phyloP scores from a whole-genome alignment of 768 basidiomycete species.

The Pleurotus djamor region DNA sequence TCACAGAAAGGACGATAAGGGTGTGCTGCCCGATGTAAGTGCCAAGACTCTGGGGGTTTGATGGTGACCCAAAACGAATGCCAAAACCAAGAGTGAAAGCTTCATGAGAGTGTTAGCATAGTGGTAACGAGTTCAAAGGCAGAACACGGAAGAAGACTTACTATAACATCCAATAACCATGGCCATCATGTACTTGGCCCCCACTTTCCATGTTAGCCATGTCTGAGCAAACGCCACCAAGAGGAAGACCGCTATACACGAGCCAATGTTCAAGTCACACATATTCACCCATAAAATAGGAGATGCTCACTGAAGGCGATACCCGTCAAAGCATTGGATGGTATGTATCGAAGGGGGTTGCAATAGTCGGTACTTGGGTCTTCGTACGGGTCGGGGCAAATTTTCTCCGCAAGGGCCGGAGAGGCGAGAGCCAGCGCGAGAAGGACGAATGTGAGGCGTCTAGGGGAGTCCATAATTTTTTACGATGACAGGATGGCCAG shows the following conservation, averaged over 20 bases:
- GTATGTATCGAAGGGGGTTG: conserved; percentile 41
- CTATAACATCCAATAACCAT: conserved; percentile 43
- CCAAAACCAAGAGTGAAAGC: not conserved
- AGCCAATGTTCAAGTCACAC: not conserved
- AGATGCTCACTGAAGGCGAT: conserved; percentile 31
- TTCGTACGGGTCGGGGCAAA: conserved; percentile 19
- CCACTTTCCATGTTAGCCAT: conserved; percentile 22
- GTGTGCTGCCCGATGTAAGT: not conserved
- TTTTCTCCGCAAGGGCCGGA: not conserved
- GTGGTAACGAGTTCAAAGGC: not conserved
- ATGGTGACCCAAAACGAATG: not conserved
- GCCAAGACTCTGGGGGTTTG: not conserved
- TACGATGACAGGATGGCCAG: not conserved
- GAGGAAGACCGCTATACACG: conserved; percentile 15
- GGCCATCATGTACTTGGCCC: conserved; percentile 36
- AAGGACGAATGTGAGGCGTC: not conserved
- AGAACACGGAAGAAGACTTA: conserved; percentile 14
- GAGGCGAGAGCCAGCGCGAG: not conserved
- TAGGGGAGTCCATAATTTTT: not conserved
- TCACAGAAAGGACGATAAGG: conserved; percentile 3
- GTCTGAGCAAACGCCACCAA: conserved; percentile 28
- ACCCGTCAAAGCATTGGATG: conserved; percentile 33
- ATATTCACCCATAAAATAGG: not conserved
- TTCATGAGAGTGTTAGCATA: not conserved
- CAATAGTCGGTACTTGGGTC: conserved; percentile 36